phyloP scores from a whole-genome alignment of 331 rosid genomes.

The Prunus yedoensis region DNA sequence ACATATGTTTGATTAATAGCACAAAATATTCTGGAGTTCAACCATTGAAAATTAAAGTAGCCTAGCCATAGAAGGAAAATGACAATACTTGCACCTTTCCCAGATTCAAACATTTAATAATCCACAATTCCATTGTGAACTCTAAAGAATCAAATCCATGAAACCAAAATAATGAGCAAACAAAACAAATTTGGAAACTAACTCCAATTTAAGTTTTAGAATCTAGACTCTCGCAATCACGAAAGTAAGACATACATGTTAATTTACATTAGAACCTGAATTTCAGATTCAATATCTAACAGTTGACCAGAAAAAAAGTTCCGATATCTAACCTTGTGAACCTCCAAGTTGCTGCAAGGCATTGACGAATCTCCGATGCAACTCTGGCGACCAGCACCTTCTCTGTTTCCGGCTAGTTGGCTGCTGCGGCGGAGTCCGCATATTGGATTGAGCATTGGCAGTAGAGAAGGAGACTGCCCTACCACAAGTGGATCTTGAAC shows the following conservation, averaged over 20 bases:
- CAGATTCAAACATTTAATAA: constrained; percentile 20
- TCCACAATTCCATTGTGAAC: constrained; percentile 5
- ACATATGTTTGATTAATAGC: not conserved
- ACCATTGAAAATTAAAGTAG: not conserved
- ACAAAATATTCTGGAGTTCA: not conserved
- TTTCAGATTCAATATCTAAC: constrained; percentile 37
- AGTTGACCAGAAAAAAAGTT: not conserved
- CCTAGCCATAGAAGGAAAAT: constrained; percentile 3
- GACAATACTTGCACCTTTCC: not conserved
- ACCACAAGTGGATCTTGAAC: constrained; percentile 48
- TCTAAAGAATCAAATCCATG: not conserved
- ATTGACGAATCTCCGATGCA: constrained; percentile 78
- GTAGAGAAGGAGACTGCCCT: constrained; percentile 38
- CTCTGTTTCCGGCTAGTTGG: constrained; percentile 71
- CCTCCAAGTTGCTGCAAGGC: constrained; percentile 98
- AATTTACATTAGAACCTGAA: not conserved
- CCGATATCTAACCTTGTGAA: constrained; percentile 70
- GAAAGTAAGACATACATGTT: not conserved
- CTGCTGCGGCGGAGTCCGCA: constrained; percentile 28
- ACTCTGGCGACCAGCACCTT: constrained; percentile 96
- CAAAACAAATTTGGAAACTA: not conserved
- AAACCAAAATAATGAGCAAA: constrained; percentile 8
- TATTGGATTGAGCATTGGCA: constrained; percentile 39
- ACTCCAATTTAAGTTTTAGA: constrained; percentile 25
- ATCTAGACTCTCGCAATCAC: not conserved